phyloP scores from a whole-genome alignment of 257 asterid species.

The Cynanchum wilfordii region DNA sequence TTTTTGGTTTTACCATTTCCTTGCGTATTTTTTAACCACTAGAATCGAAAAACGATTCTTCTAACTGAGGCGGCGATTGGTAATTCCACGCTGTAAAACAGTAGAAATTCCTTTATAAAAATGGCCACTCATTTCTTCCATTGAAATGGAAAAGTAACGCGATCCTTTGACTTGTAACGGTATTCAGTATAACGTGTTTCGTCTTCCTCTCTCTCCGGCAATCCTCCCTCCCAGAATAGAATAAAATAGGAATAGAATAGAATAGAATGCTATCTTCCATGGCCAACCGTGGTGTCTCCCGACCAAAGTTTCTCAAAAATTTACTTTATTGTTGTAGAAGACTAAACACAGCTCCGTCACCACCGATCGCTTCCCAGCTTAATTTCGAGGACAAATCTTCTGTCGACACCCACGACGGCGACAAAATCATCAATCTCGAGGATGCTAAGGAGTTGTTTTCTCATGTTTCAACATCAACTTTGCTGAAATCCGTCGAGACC shows the following conservation, averaged over 20 bases:
- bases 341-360: slow-evolving; percentile 30
- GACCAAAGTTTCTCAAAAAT: slow-evolving; percentile 29
- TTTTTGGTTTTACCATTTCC: too few relatives aligned
- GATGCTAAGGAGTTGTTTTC: slow-evolving; percentile 40
- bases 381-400: slow-evolving; percentile 15
- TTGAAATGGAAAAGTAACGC: too few relatives aligned
- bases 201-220: neutral
- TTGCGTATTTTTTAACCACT: too few relatives aligned
- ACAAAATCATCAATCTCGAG: slow-evolving; percentile 25
- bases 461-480: slow-evolving; percentile 37
- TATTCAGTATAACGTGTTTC: neutral
- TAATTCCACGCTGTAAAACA: neutral
- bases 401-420: neutral
- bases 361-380: slow-evolving; percentile 28
- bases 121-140: too few relatives aligned
- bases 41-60: too few relatives aligned
- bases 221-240: neutral
- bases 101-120: neutral
- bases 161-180: neutral
- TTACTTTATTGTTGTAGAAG: slow-evolving; percentile 30
- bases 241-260: too few relatives aligned
- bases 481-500: slow-evolving; percentile 34
- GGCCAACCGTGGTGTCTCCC: slow-evolving; percentile 33
- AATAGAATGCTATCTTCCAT: slow-evolving; percentile 17
- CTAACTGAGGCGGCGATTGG: too few relatives aligned